Evolutionary conservation across 2,329 filamentous ascomycete genomes (phyloP), one percentile per base, ranked within the genome.

Genomic region (Paradendryphiella salina): DNA sequence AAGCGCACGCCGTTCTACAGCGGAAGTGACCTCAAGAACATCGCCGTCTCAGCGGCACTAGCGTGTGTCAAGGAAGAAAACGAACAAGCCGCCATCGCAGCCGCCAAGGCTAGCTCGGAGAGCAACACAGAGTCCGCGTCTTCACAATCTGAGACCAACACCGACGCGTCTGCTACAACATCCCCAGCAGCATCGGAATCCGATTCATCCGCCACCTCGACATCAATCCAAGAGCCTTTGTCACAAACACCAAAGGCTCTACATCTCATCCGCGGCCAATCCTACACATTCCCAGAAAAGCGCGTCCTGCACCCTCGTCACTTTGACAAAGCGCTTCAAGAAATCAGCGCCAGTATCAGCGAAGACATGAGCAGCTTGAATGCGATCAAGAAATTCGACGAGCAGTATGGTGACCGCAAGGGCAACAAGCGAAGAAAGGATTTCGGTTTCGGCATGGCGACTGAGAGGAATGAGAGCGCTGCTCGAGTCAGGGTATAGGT

Each of bases 381-480:
- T 59, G 89, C 89, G 10, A 96, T 99, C 64, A 83, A 90, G 63
- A 95, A 95, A 75, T 99, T 97, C 67, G 94, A 99, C 69, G 90
- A 96, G 75, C 88, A 93, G 71, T 99, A 92, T 71, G 93, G 94
- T 20, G 91, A 96, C 69, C 82, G 87, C 29, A 87, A 84, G 66
- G 83, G 82, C 1, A 82, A 83, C 61, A 82, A 83, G 67, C 84
- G 82, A 69, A 85, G 82, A 72, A 84, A 72, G 20, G 75, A 76
- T 0, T 80, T 78, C 71, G 81, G 81, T 3, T 83, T 83, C 61
- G 73, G 73, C 2, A 65, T 67, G 15, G 39, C 55, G 21, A 68
- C 52, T 6, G 59, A 64, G 31, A 43, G 53, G 8, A 65, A 66
- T 40, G 71, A 74, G 56, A 59, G 53, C 18, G 64, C 61, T 23